These are phyloP conservation scores for Daldinia loculata DNA, from an alignment of 495 filamentous ascomycete species.

Conservation along the genomic window DNA sequence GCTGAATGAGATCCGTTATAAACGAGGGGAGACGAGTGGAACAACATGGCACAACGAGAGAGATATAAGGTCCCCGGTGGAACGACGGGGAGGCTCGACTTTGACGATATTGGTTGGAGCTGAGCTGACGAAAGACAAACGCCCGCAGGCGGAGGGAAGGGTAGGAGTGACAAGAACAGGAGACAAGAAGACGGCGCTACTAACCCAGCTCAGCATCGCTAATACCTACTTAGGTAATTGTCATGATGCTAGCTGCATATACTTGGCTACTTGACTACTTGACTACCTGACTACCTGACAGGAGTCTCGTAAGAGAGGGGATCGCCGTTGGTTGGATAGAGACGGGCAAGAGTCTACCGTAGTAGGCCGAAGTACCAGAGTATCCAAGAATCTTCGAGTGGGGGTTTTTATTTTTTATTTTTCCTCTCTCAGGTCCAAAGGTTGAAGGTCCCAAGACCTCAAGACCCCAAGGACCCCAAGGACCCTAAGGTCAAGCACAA, in stretches of 20 bases:
- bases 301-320: constrained; percentile 4
- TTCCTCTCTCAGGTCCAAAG: constrained; percentile 3
- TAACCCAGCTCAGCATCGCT: constrained; percentile 28
- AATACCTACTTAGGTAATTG: constrained; percentile 38
- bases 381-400: constrained; percentile 30
- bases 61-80: constrained; percentile 40
- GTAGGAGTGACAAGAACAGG: constrained; percentile 16
- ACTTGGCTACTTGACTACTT: neutral
- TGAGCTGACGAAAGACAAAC: constrained; percentile 46
- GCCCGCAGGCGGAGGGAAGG: constrained; percentile 30
- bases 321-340: constrained; percentile 9
- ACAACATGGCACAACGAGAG: constrained; percentile 48
- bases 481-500: neutral
- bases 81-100: constrained; percentile 35
- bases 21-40: constrained; percentile 43
- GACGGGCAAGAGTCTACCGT: constrained; percentile 23
- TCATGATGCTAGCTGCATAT: constrained; percentile 18
- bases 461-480: constrained; percentile 7
- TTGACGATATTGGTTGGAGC: constrained; percentile 38
- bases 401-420: constrained; percentile 10
- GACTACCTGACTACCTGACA: neutral
- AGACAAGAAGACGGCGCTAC: constrained; percentile 23
- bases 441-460: constrained; percentile 7
- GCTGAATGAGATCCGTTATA: constrained; percentile 45
- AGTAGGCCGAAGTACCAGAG: constrained; percentile 14